These are phyloP conservation scores for Syncephalastrum contaminatum DNA, from an alignment of 371 early-diverging fungal genomes.

Conservation along the genomic window DNA sequence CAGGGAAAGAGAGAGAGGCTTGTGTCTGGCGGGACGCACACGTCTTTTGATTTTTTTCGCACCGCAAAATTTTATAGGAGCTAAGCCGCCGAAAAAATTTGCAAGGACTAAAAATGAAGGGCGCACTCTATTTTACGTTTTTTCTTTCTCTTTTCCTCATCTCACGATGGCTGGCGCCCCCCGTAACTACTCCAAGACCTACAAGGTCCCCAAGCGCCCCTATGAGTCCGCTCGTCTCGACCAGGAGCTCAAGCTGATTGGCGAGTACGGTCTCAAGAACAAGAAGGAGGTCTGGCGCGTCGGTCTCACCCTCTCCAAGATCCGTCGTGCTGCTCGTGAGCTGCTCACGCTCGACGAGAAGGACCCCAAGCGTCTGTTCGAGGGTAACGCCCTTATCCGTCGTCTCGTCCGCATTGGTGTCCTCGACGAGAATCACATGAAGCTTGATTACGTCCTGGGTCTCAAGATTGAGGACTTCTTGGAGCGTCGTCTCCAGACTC, in stretches of 20 bases:
- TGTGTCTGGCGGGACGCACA: too few species aligned
- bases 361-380: slow-evolving; percentile 98
- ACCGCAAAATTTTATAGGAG: too few species aligned
- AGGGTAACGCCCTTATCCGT: slow-evolving; percentile 98
- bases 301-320: slow-evolving; percentile 95
- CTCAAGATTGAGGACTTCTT: slow-evolving; percentile 98
- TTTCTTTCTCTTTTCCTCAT: slow-evolving; percentile 22
- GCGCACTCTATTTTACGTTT: slow-evolving; percentile 7
- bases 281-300: slow-evolving; percentile 99
- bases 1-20: too few species aligned
- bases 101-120: background rate
- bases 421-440: slow-evolving; percentile 94
- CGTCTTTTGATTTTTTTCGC: too few species aligned
- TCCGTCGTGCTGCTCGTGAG: slow-evolving; percentile 99
- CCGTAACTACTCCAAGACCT: slow-evolving; percentile 81
- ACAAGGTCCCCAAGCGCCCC: slow-evolving; percentile 97
- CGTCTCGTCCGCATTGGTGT: slow-evolving; percentile 98
- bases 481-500: slow-evolving; percentile 99
- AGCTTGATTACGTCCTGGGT: slow-evolving; percentile 99
- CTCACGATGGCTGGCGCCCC: slow-evolving; percentile 45
- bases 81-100: too few species aligned
- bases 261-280: slow-evolving; percentile 98
- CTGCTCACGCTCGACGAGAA: slow-evolving; percentile 97
- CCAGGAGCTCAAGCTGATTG: slow-evolving; percentile 96
- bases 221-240: slow-evolving; percentile 98